phyloP scores from a whole-genome alignment of 768 basidiomycete species.

The Thelephora ganbajun region DNA sequence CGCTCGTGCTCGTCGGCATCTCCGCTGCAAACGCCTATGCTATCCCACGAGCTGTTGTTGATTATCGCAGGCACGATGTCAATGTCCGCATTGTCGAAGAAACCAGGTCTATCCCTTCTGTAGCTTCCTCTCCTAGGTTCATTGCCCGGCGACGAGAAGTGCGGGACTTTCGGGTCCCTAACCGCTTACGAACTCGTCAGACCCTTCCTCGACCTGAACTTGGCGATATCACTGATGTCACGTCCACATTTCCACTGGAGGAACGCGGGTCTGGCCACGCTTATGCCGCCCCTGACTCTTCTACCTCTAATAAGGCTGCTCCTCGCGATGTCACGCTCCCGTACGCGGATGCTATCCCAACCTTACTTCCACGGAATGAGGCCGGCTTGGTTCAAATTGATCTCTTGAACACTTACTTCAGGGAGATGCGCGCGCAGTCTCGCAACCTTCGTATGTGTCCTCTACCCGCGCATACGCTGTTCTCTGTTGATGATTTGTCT shows the following conservation, averaged over 20 bases:
- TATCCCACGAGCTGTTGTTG: background rate
- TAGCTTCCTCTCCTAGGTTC: background rate
- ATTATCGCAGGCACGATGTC: background rate
- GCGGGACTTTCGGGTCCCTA: background rate
- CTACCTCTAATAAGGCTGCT: too few relatives aligned
- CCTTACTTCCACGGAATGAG: too few relatives aligned
- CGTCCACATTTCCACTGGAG: too few relatives aligned
- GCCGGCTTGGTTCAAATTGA: constrained; percentile 9
- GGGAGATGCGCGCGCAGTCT: constrained; percentile 11
- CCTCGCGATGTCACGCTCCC: too few relatives aligned
- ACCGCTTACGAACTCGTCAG: background rate
- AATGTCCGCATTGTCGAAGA: background rate
- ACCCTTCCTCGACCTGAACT: constrained; percentile 2
- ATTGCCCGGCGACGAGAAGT: background rate
- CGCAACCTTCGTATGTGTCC: constrained; percentile 14
- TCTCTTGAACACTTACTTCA: constrained; percentile 14
- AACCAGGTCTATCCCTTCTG: background rate
- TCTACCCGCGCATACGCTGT: background rate
- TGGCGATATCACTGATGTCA: constrained; percentile 3
- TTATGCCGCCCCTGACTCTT: too few relatives aligned
- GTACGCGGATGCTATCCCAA: too few relatives aligned
- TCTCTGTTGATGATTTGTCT: background rate
- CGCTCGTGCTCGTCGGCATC: background rate
- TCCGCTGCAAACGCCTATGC: background rate
- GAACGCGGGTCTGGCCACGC: too few relatives aligned